phyloP scores from a whole-genome alignment of 805 yeast genomes.

The Ogataea zsoltii region DNA sequence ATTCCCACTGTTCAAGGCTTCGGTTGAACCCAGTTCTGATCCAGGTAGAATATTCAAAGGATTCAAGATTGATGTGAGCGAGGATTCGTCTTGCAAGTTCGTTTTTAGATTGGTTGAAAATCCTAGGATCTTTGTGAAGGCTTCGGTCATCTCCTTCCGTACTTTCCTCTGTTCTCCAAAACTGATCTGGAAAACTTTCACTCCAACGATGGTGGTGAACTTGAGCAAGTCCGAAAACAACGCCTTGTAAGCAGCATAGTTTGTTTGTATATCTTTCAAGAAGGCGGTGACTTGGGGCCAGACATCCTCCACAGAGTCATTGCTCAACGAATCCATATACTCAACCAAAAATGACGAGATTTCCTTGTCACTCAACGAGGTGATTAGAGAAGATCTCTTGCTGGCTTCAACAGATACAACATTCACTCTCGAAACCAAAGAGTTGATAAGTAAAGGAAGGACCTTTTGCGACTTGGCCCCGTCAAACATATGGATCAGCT shows the following conservation, averaged over 20 bases:
- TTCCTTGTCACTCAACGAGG: conserved; percentile 44
- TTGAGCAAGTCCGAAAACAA: conserved; percentile 55
- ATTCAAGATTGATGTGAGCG: conserved; percentile 21
- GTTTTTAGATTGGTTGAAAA: conserved; percentile 26
- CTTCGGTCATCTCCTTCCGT: conserved; percentile 48
- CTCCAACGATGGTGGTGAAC: conserved; percentile 51
- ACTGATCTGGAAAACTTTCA: conserved; percentile 57
- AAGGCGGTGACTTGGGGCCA: conserved; percentile 62
- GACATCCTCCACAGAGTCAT: conserved; percentile 77
- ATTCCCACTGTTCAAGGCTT: conserved; percentile 1
- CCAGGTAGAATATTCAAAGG: conserved; percentile 26
- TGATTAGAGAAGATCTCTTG: conserved; percentile 48
- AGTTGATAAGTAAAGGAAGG: conserved; percentile 62
- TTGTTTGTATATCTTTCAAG: conserved; percentile 56
- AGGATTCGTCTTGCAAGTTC: conserved; percentile 18
- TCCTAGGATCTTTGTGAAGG: conserved; percentile 27
- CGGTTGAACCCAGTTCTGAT: conserved; percentile 15
- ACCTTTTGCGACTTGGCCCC: conserved; percentile 79
- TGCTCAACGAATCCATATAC: conserved; percentile 67
- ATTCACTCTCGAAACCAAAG: conserved; percentile 51
- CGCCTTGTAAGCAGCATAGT: conserved; percentile 46
- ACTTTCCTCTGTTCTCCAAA: conserved; percentile 62
- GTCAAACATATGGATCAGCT: conserved; percentile 75
- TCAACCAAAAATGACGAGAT: conserved; percentile 55
- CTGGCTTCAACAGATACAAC: conserved; percentile 26